These are phyloP conservation scores for Wallacemonas rigidus DNA, from an alignment of 208 protist species.

Conservation along the genomic window DNA sequence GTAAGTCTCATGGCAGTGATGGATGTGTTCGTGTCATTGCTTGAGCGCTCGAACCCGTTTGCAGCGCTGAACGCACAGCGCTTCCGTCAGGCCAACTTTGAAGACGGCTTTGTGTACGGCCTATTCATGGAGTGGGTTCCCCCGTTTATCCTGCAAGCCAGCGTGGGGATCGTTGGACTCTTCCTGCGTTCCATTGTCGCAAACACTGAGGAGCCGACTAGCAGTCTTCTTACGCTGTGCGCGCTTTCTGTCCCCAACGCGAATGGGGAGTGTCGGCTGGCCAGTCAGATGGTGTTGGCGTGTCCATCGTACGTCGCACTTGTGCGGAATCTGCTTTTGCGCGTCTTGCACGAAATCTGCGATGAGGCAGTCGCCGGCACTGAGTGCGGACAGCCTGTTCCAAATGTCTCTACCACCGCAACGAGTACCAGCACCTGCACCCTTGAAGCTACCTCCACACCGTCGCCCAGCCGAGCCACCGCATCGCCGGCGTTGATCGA, in stretches of 20 bases:
- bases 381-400: neutral
- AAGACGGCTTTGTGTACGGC: conserved; percentile 68
- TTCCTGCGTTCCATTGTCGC: conserved; percentile 29
- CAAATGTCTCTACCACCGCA: too few species aligned
- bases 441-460: neutral
- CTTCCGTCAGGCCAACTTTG: conserved; percentile 46
- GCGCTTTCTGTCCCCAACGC: conserved; percentile 41
- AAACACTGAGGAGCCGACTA: conserved; percentile 35
- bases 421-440: neutral
- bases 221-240: conserved; percentile 41
- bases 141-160: conserved; percentile 33
- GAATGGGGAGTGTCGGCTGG: conserved; percentile 28
- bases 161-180: conserved; percentile 29
- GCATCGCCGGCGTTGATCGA: neutral
- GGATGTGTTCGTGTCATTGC: conserved; percentile 29
- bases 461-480: neutral
- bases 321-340: conserved; percentile 57
- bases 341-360: conserved; percentile 44
- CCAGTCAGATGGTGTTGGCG: conserved; percentile 39
- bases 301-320: conserved; percentile 42
- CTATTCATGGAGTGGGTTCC: conserved; percentile 55
- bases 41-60: conserved; percentile 39
- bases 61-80: conserved; percentile 51
- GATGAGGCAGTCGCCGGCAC: conserved; percentile 13
- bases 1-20: conserved; percentile 27